Percentiles rank a stretch among this genome's conserved stretches.
These are phyloP conservation scores for Phytophthora litchii DNA, from an alignment of 352 stramenopile genomes.

Conservation along the genomic window DNA sequence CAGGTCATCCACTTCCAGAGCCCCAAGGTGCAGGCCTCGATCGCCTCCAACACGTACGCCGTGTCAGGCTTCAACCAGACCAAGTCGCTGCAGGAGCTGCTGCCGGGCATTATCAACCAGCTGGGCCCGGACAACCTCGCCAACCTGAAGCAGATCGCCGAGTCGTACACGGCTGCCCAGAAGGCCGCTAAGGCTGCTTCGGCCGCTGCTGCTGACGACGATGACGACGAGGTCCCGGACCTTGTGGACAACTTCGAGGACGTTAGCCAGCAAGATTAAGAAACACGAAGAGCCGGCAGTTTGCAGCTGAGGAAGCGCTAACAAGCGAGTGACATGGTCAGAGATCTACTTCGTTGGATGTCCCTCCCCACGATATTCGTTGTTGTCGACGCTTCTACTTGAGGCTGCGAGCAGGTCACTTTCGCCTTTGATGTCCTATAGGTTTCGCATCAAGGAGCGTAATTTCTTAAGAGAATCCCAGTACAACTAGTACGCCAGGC, in stretches of 20 bases:
- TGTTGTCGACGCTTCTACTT: constrained; percentile 2
- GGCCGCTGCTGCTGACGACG: constrained; percentile 63
- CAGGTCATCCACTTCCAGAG: constrained; percentile 98
- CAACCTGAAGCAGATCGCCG: constrained; percentile 95
- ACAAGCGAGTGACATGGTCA: constrained; percentile 3
- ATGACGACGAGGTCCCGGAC: constrained; percentile 97
- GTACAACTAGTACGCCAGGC: constrained; percentile 73
- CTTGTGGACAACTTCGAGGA: constrained; percentile 99
- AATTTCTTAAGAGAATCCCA: constrained; percentile 57
- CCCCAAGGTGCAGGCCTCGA: constrained; percentile 98
- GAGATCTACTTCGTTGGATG: constrained; percentile 8
- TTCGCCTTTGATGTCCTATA: constrained; percentile 39
- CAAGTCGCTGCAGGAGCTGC: constrained; percentile 97
- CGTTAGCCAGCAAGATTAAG: constrained; percentile 92
- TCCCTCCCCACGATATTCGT: constrained; percentile 4
- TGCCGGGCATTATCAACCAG: constrained; percentile 99
- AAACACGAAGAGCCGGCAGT: constrained; percentile 14
- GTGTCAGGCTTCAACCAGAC: constrained; percentile 95
- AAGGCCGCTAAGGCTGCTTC: constrained; percentile 77
- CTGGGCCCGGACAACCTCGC: constrained; percentile 97
- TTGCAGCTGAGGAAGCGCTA: constrained; percentile 12
- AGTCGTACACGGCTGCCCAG: constrained; percentile 84
- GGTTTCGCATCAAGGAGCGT: constrained; percentile 51
- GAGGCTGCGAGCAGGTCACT: constrained; percentile 12
- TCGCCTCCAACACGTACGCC: constrained; percentile 98